Base-by-base conservation (phyloP, 1,139 yeast species). In the Meyerozyma guilliermondii region DNA sequence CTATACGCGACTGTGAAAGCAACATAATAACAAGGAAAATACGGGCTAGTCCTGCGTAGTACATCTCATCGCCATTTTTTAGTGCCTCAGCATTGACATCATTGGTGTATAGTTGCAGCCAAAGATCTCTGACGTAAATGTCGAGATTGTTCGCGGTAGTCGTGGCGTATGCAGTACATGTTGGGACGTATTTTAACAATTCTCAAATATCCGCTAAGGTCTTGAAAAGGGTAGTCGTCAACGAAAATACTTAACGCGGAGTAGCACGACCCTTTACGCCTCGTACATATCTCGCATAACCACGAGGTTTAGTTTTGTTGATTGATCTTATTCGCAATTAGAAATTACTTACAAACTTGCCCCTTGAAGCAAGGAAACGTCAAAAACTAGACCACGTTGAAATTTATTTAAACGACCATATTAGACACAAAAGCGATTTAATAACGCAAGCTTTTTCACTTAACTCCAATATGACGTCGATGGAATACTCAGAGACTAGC, bases 401-500 rank as follows among this genome's bases (percentile, higher is more conserved):
- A 11, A 11, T 26, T 26, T n/a, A 26, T 26, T 26, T 26, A 26
- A 26, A 26, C 28, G 7, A 20, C 22, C 22, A 20, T 7, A 20
- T 20, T 20, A 6, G 22, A 20, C 7, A 20, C 6, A 20, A 20
- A 26, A 26, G 28, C 11, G 7, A 10, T 7, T 7, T 5, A 9
- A 26, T 6, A n/a, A 6, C 28, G 13, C 28, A 26, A 26, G 13
- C 4, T 26, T 30, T 6, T 11, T n/a, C 17, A 5, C 18, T 33
- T n/a, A 10, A 7, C 10, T 16, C 24, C 10, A 35, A 7, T 2
- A 36, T 36, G 39, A 36, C 39, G n/a, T 36, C 39, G 11, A 36
- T 36, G 39, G 39, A 36, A 16, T 10, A 16, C 23, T 16, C 20
- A 9, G 39, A 36, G 16, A 45, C 52, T 22, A 52, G 56, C 39